Evolutionary conservation across 2,329 filamentous ascomycete genomes (phyloP).

Genomic region (Fusarium sulawesiense): DNA sequence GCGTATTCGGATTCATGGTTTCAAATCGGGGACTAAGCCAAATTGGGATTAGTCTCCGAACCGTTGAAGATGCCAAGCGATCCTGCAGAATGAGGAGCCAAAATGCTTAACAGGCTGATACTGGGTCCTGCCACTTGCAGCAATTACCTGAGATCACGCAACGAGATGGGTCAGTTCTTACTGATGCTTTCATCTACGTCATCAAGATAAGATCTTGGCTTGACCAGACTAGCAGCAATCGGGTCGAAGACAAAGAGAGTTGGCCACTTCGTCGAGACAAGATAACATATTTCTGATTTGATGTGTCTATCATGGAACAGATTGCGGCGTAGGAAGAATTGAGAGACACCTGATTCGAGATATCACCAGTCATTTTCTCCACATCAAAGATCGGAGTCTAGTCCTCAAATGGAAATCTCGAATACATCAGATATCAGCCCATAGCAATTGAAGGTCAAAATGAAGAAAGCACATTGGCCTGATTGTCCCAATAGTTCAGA

Average conservation of each 20-base stretch:
- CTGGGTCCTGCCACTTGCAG: background rate
- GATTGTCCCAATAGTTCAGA: background rate
- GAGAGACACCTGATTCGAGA: background rate
- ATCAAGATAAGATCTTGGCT: background rate
- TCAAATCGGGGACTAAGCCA: slow-evolving; percentile 50
- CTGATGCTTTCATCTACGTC: background rate
- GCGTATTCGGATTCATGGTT: slow-evolving; percentile 30
- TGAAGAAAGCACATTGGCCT: background rate
- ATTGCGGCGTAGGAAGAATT: background rate
- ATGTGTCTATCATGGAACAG: too few species aligned
- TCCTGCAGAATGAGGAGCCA: background rate
- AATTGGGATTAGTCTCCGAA: slow-evolving; percentile 39
- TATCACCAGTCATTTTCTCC: background rate
- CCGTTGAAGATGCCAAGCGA: background rate
- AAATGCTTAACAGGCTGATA: background rate
- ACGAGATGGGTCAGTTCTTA: background rate
- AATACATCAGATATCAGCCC: slow-evolving; percentile 29
- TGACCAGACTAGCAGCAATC: rapidly evolving
- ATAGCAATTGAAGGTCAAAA: background rate
- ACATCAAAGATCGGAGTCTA: slow-evolving; percentile 40
- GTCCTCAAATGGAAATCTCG: slow-evolving; percentile 30
- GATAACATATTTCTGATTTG: background rate
- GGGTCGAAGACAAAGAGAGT: rapidly evolving
- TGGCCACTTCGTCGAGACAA: too few species aligned
- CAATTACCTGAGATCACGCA: background rate